Evolutionary conservation across 768 basidiomycete species (phyloP).

Genomic region (Paxillus rubicundulus): DNA sequence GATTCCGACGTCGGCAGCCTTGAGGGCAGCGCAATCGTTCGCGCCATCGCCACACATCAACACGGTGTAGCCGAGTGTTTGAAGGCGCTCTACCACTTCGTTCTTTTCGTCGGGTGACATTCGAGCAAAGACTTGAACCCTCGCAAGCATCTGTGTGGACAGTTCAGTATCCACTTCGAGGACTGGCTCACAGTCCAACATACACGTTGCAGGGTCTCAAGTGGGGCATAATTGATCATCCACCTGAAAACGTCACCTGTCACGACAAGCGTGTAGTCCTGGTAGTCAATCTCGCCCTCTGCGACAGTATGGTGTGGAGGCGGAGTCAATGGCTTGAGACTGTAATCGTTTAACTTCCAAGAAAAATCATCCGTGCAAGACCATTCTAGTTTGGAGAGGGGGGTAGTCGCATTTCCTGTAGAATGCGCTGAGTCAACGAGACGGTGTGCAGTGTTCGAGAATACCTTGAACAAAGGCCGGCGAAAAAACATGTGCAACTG

Average conservation of each 20-base stretch:
- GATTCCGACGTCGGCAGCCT: conserved; percentile 97
- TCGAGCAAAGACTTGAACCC: conserved; percentile 92
- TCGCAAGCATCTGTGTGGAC: conserved; percentile 90
- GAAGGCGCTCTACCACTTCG: conserved; percentile 93
- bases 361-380: conserved; percentile 83
- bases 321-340: conserved; percentile 74
- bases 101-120: conserved; percentile 99
- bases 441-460: neutral
- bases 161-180: neutral
- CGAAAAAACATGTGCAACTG: conserved; percentile 84
- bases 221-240: conserved; percentile 93
- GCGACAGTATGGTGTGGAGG: conserved; percentile 72
- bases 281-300: conserved; percentile 66
- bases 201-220: conserved; percentile 93
- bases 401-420: conserved; percentile 51
- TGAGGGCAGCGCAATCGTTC: conserved; percentile 97
- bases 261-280: conserved; percentile 88
- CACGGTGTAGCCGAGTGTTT: conserved; percentile 91
- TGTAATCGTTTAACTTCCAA: conserved; percentile 87
- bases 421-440: conserved; percentile 3
- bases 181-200: neutral
- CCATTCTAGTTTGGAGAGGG: conserved; percentile 78
- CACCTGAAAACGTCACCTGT: conserved; percentile 97
- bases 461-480: conserved; percentile 77
- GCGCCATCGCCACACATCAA: conserved; percentile 99